Base-by-base conservation (phyloP, 345 rosid genomes). In the Reutealis trisperma region DNA sequence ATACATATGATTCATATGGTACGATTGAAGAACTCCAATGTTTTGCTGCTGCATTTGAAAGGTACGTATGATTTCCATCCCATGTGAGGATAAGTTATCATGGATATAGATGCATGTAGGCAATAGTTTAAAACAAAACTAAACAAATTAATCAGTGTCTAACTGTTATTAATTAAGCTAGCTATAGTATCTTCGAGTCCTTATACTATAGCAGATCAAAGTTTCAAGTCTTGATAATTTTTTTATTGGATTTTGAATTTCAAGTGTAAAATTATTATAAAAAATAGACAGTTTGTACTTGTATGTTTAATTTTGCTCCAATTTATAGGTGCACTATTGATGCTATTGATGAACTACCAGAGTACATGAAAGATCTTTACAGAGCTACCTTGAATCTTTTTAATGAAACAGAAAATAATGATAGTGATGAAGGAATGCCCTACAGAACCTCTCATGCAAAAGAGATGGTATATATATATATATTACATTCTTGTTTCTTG, bases 321-420 rank as follows among this genome's bases (percentile, higher is more conserved):
- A 62, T 30, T 13, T 14, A 6, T 57, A 52, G 77, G 12, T 63
- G 70, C 30, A 10, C 5, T 22, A 51, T 13, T 12, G 44, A 30
- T 27, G 70, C 24, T 10, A 65, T 52, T 25, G 57, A 60, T 42
- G 2, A 73, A 0, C 41, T 73, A 0, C 67, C 76, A 44, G 67
- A 75, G 2, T 59, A 76, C 57, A 24, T 76, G 67, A 67, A 60
- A 60, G n/a, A 42, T 61, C 12, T 76, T 8, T 68, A 67, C 30
- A 60, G 15, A 1, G 24, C n/a, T 10, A 4, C 55, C 13, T 21
- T 68, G 14, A 34, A 68, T 42, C 27, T 68, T 68, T 68, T 58
- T 37, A 25, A 62, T 1, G 79, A 76, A 67, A 67, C 51, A 1
- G 72, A 67, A 14, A 27, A 67, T 27, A 18, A 37, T 15, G 12